These are phyloP conservation scores for Pseudognaphalium luteoalbum DNA, from an alignment of 129 eudicot genomes.

Conservation along the genomic window DNA sequence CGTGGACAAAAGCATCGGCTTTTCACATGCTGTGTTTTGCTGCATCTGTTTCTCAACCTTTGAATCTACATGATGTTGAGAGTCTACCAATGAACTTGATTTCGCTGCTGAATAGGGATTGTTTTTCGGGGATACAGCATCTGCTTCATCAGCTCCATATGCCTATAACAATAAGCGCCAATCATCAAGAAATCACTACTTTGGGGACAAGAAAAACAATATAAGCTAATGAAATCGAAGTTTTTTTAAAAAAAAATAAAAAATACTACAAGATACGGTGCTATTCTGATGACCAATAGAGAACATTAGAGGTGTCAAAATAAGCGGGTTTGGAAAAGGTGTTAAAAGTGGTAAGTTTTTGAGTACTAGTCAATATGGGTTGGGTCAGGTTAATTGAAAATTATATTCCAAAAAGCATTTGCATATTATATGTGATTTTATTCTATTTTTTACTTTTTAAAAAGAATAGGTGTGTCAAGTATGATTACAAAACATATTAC, in stretches of 20 bases:
- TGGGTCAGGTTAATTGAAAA: neutral
- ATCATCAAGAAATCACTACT: slow-evolving; percentile 15
- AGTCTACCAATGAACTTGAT: slow-evolving; percentile 38
- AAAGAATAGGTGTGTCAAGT: neutral
- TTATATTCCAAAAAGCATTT: neutral
- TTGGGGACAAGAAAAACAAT: neutral
- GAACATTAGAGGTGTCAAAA: neutral
- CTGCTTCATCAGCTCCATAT: slow-evolving; percentile 72
- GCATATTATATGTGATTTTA: neutral
- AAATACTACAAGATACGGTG: neutral
- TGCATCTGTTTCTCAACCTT: slow-evolving; percentile 42
- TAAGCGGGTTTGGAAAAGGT: neutral
- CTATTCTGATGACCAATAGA: neutral
- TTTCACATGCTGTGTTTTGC: slow-evolving; percentile 33
- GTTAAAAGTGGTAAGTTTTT: neutral
- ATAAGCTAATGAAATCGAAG: neutral
- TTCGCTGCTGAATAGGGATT: slow-evolving; percentile 40
- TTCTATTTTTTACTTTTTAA: neutral
- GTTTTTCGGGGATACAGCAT: slow-evolving; percentile 55
- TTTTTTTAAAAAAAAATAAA: neutral
- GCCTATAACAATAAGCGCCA: slow-evolving; percentile 42
- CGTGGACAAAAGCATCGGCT: slow-evolving; percentile 42
- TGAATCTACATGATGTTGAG: slow-evolving; percentile 40
- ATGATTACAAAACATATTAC: neutral
- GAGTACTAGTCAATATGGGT: neutral